phyloP scores from a whole-genome alignment of 2,329 filamentous ascomycete species.

The Acephala macrosclerotiorum region DNA sequence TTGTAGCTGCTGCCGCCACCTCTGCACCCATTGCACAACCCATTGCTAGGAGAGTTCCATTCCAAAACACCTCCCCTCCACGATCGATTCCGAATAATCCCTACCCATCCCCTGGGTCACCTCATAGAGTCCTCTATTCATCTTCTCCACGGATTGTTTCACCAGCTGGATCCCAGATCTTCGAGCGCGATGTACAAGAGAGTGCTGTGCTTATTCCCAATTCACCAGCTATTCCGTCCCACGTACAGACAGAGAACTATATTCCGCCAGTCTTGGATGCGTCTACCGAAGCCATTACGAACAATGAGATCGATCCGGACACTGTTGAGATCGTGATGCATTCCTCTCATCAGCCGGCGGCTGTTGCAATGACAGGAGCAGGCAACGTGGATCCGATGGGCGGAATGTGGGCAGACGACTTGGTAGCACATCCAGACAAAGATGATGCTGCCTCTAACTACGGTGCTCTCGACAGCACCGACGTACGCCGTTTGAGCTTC shows the following conservation, averaged over 20 bases:
- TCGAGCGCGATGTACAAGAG: conserved; percentile 95
- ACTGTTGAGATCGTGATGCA: conserved; percentile 93
- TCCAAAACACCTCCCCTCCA: conserved; percentile 52
- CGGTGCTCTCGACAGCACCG: conserved; percentile 77
- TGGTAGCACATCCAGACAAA: conserved; percentile 59
- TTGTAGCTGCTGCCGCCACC: conserved; percentile 31
- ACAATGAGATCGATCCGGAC: conserved; percentile 83
- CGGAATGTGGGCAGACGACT: conserved; percentile 47
- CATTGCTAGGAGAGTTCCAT: conserved; percentile 40
- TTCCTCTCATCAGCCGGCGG: conserved; percentile 80
- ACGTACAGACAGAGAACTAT: conserved; percentile 93
- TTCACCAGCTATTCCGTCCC: conserved; percentile 87
- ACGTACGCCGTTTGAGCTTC: conserved; percentile 87
- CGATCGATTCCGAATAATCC: conserved; percentile 52
- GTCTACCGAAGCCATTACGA: conserved; percentile 90
- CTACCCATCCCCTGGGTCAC: conserved; percentile 60
- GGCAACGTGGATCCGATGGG: conserved; percentile 47
- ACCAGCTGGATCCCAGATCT: conserved; percentile 82
- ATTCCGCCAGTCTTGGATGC: conserved; percentile 93
- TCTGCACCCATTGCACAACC: conserved; percentile 39
- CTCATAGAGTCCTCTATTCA: conserved; percentile 68
- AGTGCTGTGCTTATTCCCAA: conserved; percentile 69
- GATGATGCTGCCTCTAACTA: conserved; percentile 76
- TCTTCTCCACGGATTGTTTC: conserved; percentile 79
- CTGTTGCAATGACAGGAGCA: conserved; percentile 67